Evolutionary conservation across 495 filamentous ascomycete genomes (phyloP).

Genomic region (Daldinia vernicosa): DNA sequence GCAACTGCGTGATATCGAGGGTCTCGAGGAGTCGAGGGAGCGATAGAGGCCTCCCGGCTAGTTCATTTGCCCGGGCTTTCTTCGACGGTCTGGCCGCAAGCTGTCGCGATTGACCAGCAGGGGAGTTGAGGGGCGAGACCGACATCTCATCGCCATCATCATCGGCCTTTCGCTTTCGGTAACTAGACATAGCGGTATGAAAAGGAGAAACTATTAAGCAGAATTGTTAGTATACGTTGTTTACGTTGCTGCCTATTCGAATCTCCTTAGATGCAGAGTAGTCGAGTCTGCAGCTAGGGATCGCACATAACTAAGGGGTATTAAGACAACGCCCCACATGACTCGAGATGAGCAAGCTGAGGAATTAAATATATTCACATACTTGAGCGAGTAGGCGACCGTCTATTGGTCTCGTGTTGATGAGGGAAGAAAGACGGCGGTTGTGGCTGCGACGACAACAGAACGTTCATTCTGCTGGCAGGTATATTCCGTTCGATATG

Average conservation of each 20-base stretch:
- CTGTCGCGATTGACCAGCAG: constrained; percentile 70
- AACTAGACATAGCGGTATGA: constrained; percentile 59
- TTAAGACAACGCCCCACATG: constrained; percentile 7
- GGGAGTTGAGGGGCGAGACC: constrained; percentile 81
- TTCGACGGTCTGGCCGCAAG: constrained; percentile 69
- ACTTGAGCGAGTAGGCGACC: constrained; percentile 77
- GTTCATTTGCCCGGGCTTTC: constrained; percentile 68
- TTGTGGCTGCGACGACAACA: constrained; percentile 64
- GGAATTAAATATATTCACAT: constrained; percentile 38
- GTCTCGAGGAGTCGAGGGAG: constrained; percentile 90
- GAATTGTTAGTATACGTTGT: constrained; percentile 41
- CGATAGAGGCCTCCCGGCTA: constrained; percentile 79
- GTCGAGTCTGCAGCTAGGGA: constrained; percentile 12
- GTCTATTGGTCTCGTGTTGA: constrained; percentile 75
- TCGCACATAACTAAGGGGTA: background rate
- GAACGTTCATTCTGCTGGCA: constrained; percentile 58
- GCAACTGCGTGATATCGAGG: constrained; percentile 80
- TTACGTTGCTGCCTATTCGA: constrained; percentile 20
- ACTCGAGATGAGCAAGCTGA: constrained; percentile 11
- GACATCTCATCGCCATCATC: constrained; percentile 92
- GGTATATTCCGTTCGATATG: background rate
- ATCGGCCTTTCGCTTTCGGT: constrained; percentile 88
- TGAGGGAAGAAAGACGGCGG: constrained; percentile 80
- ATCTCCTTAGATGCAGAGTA: background rate
- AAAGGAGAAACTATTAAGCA: constrained; percentile 61